Base-by-base conservation (phyloP, 1,139 yeast genomes). In the Taphrina deformans region DNA sequence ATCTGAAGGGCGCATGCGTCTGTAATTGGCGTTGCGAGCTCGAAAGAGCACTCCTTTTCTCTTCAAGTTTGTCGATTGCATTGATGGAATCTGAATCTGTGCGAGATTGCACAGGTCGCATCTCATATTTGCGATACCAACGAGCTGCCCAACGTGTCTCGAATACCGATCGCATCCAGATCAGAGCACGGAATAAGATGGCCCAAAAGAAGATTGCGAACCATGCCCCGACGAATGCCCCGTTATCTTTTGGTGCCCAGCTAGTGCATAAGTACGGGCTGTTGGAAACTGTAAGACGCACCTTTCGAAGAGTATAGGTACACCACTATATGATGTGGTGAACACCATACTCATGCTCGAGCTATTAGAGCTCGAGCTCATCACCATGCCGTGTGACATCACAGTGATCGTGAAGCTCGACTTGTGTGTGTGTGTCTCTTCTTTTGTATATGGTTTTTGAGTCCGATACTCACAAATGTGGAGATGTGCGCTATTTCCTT, bases 171-270 rank as follows among this genome's bases (percentile, higher is more conserved):
- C 58, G 18, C n/a, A 18, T 14, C 58, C 58, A 53, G 4, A 53
- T 5, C 3, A 53, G 46, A 12, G 26, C 23, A 29, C 58, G 35
- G 21, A 53, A 38, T n/a, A 53, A 21, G 2, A 53, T 24, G 21
- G 58, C 58, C 35, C 35, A 21, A 33, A 53, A 53, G 33, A 53
- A 38, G 21, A 53, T 53, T 14, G 58, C 58, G 33, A 53, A 53
- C 46, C 45, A 38, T 5, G 58, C 29, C 7, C 58, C 58, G 10
- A 53, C 48, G 24, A 21, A 53, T 10, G 58, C 58, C 23, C 58
- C 58, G 24, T 53, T 31, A 24, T 40, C 48, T 18, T 2, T 27
- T 2, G 58, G 58, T 9, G 48, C 33, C 58, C 58, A 53, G 5
- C 58, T 53, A 24, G 3, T 21, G 10, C 12, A 21, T 44, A n/a